These are phyloP conservation scores for Penicillium crystallinum DNA, from an alignment of 495 filamentous ascomycete genomes.

Conservation along the genomic window DNA sequence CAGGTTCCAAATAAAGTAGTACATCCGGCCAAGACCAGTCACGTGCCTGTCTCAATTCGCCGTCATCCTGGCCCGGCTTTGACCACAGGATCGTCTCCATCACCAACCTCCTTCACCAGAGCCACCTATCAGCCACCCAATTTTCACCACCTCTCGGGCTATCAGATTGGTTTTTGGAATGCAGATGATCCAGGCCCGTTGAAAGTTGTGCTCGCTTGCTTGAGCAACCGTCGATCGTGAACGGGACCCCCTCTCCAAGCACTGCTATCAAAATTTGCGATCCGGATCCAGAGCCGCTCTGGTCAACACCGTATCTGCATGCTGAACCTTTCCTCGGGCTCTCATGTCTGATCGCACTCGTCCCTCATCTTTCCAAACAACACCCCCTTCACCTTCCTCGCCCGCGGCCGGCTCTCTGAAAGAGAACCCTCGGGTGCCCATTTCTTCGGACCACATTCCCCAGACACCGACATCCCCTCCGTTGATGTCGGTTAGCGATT, in stretches of 20 bases:
- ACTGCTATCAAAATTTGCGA: slow-evolving; percentile 17
- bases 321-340: slow-evolving; percentile 10
- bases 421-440: slow-evolving; percentile 27
- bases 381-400: slow-evolving; percentile 43
- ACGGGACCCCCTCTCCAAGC: slow-evolving; percentile 25
- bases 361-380: slow-evolving; percentile 34
- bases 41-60: slow-evolving; percentile 36
- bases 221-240: slow-evolving; percentile 38
- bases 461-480: slow-evolving; percentile 47
- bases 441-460: slow-evolving; percentile 35
- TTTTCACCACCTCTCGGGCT: slow-evolving; percentile 9
- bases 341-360: slow-evolving; percentile 44
- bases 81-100: slow-evolving; percentile 29
- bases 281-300: slow-evolving; percentile 15
- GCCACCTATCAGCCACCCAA: slow-evolving; percentile 23
- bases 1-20: not conserved
- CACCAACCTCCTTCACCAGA: slow-evolving; percentile 25
- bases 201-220: slow-evolving; percentile 37
- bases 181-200: slow-evolving; percentile 36
- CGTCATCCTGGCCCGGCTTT: slow-evolving; percentile 33
- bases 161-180: slow-evolving; percentile 30
- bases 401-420: slow-evolving; percentile 37
- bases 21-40: slow-evolving; percentile 16
- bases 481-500: slow-evolving; percentile 51
- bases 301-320: slow-evolving; percentile 7